A percentile compares a stretch with the other conserved stretches of the same genome.
Evolutionary conservation across 2,329 filamentous ascomycete species (phyloP).

Genomic region (Sporothrix inflata): DNA sequence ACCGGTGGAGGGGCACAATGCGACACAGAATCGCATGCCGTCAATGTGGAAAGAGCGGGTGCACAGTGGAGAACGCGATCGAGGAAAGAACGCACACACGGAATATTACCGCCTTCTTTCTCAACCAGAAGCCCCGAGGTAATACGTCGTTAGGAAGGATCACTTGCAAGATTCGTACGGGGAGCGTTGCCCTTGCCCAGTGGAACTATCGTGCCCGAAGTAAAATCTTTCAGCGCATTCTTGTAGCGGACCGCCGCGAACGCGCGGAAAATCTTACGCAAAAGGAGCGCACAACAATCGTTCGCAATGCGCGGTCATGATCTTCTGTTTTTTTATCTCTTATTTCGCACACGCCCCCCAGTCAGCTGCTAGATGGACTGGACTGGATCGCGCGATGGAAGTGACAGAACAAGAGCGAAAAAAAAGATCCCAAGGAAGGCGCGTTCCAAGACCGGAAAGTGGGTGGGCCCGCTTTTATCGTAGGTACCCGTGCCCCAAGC

Average conservation of each 20-base stretch:
- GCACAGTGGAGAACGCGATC: background rate
- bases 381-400: background rate
- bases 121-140: background rate
- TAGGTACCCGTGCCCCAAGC: slow-evolving; percentile 16
- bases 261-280: background rate
- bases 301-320: background rate
- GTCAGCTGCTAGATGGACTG: background rate
- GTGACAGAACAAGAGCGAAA: background rate
- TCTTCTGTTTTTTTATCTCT: background rate
- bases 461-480: slow-evolving; percentile 14
- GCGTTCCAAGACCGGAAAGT: slow-evolving; percentile 14
- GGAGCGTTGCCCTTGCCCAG: too few species aligned
- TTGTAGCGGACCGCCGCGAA: background rate
- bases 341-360: background rate
- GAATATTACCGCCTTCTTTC: background rate
- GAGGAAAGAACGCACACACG: background rate
- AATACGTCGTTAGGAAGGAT: too few species aligned
- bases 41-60: background rate
- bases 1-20: slow-evolving; percentile 7
- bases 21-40: background rate
- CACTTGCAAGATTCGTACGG: background rate
- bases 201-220: background rate
- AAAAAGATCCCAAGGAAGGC: background rate
- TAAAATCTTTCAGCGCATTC: background rate
- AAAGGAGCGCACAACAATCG: background rate